These are phyloP conservation scores for Coniferiporia sulphurascens DNA, from an alignment of 1,284 basidiomycete species.

Conservation along the genomic window DNA sequence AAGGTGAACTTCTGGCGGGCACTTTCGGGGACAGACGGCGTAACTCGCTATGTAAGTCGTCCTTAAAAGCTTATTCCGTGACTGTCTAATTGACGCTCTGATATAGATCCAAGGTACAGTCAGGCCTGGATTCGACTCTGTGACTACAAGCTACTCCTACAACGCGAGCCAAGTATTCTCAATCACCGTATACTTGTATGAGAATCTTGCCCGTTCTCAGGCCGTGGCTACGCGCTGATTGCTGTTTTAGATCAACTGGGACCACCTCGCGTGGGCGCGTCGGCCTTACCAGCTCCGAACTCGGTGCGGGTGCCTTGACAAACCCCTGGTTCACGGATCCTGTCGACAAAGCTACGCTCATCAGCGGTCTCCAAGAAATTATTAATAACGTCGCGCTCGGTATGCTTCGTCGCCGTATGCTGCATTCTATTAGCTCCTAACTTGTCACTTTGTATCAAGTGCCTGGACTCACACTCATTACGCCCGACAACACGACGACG, in stretches of 20 bases:
- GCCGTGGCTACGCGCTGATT: constrained; percentile 7
- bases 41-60: constrained; percentile 41
- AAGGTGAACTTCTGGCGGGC: constrained; percentile 64
- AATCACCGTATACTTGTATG: constrained; percentile 52
- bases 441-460: constrained; percentile 30
- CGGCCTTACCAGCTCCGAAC: constrained; percentile 46
- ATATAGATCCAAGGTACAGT: constrained; percentile 55
- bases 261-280: constrained; percentile 59
- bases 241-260: constrained; percentile 41
- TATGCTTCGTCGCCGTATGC: constrained; percentile 22
- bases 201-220: constrained; percentile 1
- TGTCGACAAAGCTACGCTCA: constrained; percentile 46
- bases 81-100: neutral
- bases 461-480: constrained; percentile 47
- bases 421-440: neutral
- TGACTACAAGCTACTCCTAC: constrained; percentile 46
- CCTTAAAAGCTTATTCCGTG: neutral
- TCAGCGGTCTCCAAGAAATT: constrained; percentile 47
- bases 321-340: constrained; percentile 58
- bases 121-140: constrained; percentile 55
- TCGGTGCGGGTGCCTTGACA: constrained; percentile 44
- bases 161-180: constrained; percentile 56
- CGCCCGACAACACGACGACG: constrained; percentile 52
- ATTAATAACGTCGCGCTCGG: constrained; percentile 36
- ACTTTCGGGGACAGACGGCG: constrained; percentile 41